A percentile compares a stretch with the other conserved stretches of the same genome.
Evolutionary conservation across 169 alveolate genomes (phyloP).

Genomic region (Fabrea salina): DNA sequence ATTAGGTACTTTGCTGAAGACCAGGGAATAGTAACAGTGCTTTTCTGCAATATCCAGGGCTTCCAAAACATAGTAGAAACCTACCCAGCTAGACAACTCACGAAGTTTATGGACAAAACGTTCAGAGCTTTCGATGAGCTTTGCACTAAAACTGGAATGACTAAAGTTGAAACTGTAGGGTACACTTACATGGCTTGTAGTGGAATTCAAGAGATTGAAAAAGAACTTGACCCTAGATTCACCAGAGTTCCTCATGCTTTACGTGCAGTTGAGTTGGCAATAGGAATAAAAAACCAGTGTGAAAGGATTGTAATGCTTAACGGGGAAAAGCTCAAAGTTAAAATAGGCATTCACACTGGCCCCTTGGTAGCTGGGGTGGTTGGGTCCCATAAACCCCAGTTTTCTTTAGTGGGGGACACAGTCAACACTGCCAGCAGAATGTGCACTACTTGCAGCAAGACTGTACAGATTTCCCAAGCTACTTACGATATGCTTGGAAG

Average conservation of each 20-base stretch:
- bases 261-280: neutral
- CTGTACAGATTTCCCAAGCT: neutral
- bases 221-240: neutral
- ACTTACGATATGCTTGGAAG: slow-evolving; percentile 17
- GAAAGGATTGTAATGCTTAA: neutral
- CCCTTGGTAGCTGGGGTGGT: slow-evolving; percentile 86
- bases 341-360: slow-evolving; percentile 87
- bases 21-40: slow-evolving; percentile 72
- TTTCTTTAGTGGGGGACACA: slow-evolving; percentile 82
- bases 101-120: neutral
- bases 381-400: slow-evolving; percentile 84
- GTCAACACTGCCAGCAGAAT: slow-evolving; percentile 85
- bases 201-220: slow-evolving; percentile 7
- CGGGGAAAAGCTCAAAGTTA: slow-evolving; percentile 44
- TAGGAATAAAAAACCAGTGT: neutral
- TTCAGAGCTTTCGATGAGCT: neutral
- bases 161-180: slow-evolving; percentile 31
- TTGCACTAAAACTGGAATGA: neutral
- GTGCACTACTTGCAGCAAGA: slow-evolving; percentile 50
- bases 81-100: slow-evolving; percentile 8
- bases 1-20: slow-evolving; percentile 75
- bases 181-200: slow-evolving; percentile 30
- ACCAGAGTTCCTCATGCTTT: neutral
- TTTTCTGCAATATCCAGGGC: slow-evolving; percentile 4
- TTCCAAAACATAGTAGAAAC: neutral